These are phyloP conservation scores for Irpex sp. DNA, from an alignment of 1,284 basidiomycete species.

Conservation along the genomic window DNA sequence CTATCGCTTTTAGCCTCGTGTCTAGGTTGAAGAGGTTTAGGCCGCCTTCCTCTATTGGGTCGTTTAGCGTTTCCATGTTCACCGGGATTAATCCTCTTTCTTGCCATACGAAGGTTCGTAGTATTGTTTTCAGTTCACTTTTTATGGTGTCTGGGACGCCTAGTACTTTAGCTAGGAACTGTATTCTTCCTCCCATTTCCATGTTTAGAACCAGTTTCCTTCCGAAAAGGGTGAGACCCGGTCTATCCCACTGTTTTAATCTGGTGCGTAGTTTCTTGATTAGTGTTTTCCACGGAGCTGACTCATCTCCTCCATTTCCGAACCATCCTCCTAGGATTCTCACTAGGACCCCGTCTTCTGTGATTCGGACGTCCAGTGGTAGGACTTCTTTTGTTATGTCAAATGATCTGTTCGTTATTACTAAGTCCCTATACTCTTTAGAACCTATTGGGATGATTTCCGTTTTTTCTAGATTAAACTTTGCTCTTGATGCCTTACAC, in stretches of 20 bases:
- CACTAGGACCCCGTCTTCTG: constrained; percentile 20
- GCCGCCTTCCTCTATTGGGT: constrained; percentile 15
- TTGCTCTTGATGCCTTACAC: constrained; percentile 30
- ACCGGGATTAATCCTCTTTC: constrained; percentile 2
- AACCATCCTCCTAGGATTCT: constrained; percentile 27
- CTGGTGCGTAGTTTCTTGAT: constrained; percentile 13
- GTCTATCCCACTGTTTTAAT: constrained; percentile 18
- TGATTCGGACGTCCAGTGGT: constrained; percentile 12
- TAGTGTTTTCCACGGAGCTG: constrained; percentile 18
- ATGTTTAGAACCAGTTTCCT: constrained; percentile 19
- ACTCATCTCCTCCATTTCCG: constrained; percentile 17
- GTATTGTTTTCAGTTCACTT: constrained; percentile 3
- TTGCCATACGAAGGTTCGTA: constrained; percentile 21
- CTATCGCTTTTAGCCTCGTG: constrained; percentile 24
- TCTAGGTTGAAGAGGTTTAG: constrained; percentile 20
- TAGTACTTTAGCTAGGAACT: constrained; percentile 25
- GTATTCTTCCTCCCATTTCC: constrained; percentile 19
- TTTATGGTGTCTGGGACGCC: constrained; percentile 20
- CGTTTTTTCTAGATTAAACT: constrained; percentile 34
- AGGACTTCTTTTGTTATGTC: neutral
- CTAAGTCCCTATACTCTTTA: neutral
- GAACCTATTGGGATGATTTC: constrained; percentile 31
- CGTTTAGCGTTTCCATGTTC: constrained; percentile 7
- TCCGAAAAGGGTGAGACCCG: constrained; percentile 15
- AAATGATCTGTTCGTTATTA: neutral